A percentile compares a stretch with the other conserved stretches of the same genome.
Evolutionary conservation across 306 rosid species (phyloP).

Genomic region (Cyclanthera cordifolia): DNA sequence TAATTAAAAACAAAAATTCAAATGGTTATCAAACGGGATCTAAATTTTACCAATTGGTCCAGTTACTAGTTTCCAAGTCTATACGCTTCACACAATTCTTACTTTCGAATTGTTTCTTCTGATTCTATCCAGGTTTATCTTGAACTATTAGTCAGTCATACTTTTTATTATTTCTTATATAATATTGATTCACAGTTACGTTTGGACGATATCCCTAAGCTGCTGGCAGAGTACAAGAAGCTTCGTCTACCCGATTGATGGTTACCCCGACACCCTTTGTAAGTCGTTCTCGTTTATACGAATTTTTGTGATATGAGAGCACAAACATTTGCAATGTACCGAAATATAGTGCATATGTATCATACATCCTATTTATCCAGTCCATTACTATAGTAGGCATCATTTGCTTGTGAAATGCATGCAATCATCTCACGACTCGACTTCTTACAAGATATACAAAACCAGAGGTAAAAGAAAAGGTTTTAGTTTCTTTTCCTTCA

Average conservation of each 20-base stretch:
- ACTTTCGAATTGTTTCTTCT: not conserved
- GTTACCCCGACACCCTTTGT: not conserved
- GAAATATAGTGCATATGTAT: not conserved
- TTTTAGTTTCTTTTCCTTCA: not conserved
- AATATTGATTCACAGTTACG: constrained; percentile 53
- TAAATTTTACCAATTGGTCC: not conserved
- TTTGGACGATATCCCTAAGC: constrained; percentile 70
- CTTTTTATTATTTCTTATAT: not conserved
- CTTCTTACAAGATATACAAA: not conserved
- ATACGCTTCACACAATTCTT: not conserved
- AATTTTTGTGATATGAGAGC: not conserved
- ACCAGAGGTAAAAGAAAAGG: not conserved
- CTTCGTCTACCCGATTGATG: constrained; percentile 26
- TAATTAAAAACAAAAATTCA: no score
- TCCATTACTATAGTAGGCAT: not conserved
- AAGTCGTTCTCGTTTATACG: not conserved
- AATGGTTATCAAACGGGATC: no score
- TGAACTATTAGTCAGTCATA: not conserved
- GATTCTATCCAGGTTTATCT: not conserved
- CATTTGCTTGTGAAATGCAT: not conserved
- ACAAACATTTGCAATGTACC: not conserved
- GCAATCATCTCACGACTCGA: not conserved
- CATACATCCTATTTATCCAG: not conserved
- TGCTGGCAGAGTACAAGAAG: constrained; percentile 62
- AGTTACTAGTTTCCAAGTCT: not conserved